Base-by-base conservation (phyloP, 495 filamentous ascomycete species). In the Penicillium odoratum region DNA sequence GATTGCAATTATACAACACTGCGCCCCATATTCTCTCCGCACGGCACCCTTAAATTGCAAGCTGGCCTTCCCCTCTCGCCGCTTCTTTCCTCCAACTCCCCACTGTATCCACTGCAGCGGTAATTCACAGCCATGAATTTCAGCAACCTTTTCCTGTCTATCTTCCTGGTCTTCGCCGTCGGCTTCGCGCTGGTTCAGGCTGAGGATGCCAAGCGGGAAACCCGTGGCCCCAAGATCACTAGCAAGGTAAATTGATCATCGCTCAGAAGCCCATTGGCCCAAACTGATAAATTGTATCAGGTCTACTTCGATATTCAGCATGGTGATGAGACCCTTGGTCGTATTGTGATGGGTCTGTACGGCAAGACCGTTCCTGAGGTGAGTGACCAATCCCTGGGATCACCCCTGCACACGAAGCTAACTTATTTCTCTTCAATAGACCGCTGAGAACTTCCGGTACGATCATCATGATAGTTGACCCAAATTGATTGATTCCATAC, bases 291-390 rank as follows among this genome's bases (percentile, higher is more conserved):
- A 53, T 42, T 6, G 0, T 18, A 9, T 18, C 13, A 89, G 85
- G 87, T 97, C 70, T 97, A 87, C 76, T 98, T 99, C 71, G 95
- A 98, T 67, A 91, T 99, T 62, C 77, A 86, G 59, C 92, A 97
- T 74, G 95, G 90, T 63, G 95, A 91, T 63, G 83, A 97, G 77
- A 64, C 83, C 21, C 64, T 98, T 38, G 94, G 94, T 52, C 83
- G 89, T 50, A 86, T 99, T 68, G 91, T 96, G 58, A 85, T 99
- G 46, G 94, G 94, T 65, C 83, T 99, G 53, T 99, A 99, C 69
- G 94, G 95, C 70, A 95, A 95, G 85, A 98, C 94, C 43, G 91
- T 96, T n/a, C 94, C 94, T 57, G 88, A 91, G 86, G 85, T 87
- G 70, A 53, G 62, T 65, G 26, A 48, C 33, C 26, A 38, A 16